Evolutionary conservation across 306 rosid genomes (phyloP), one percentile per base, ranked within the genome.

Genomic region (Dryas drummondii): DNA sequence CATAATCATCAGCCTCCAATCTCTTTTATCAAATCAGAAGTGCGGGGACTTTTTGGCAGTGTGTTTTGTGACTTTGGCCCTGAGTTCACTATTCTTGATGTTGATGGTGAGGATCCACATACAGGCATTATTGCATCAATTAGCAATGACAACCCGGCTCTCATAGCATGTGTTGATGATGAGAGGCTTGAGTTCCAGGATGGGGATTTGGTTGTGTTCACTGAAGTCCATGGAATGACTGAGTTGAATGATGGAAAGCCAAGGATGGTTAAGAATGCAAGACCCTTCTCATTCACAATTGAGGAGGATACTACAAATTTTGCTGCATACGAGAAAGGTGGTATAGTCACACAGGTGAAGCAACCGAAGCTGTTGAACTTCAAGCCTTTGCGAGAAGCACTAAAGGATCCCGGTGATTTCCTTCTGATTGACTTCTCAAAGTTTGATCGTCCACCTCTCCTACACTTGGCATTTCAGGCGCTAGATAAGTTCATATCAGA

Each of bases 371-470:
- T 67, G 22, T 67, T 76, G 74, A 68, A 76, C 57, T 76, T 76
- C 37, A 76, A 76, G 60, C 68, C 80, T 32, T 40, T 76, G 51
- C 40, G 51, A 58, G 80, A 76, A 48, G 80, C 80, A n/a, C 65
- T 76, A 8, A 56, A 76, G 58, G 74, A 76, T 47, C 80, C 67
- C 55, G 74, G 80, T 37, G 80, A 76, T 58, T 76, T 76, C 41
- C 80, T 76, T 76, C 68, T 76, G 27, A 76, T 49, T 32, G 80
- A 76, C 42, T 76, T 76, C 66, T 67, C 80, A 42, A 76, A 76
- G 74, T 76, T 76, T 76, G 80, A 76, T 76, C 67, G 80, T n/a
- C 80, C 80, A 76, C 80, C 80, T 76, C 61, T 76, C 50, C 68
- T 76, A 17, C 80, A 76, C 68, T 58, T 67, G 42, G 74, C 80